phyloP scores from a whole-genome alignment of 2,329 filamentous ascomycete species.

The Achaetomium macrosporum region DNA sequence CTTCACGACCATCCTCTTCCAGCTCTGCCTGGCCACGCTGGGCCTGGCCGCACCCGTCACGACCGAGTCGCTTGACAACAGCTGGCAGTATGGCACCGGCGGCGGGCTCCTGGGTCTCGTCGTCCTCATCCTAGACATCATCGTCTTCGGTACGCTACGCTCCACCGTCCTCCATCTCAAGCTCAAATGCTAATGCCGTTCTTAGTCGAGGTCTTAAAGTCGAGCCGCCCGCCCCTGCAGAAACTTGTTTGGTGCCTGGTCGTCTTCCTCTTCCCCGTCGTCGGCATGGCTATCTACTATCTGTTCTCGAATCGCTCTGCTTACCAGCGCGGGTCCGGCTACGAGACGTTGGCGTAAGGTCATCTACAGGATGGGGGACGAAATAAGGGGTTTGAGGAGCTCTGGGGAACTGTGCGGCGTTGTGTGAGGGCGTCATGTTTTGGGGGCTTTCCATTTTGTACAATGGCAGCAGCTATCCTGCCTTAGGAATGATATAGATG shows the following conservation, averaged over 20 bases:
- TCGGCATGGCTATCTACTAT: constrained; percentile 58
- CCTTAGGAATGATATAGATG: too few species aligned
- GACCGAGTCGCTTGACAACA: constrained; percentile 34
- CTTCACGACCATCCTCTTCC: constrained; percentile 41
- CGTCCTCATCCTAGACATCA: constrained; percentile 55
- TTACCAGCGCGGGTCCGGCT: constrained; percentile 48
- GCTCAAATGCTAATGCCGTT: constrained; percentile 11
- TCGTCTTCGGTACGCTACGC: constrained; percentile 51
- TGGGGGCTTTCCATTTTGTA: too few species aligned
- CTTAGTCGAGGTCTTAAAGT: constrained; percentile 60
- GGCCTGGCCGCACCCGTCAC: constrained; percentile 44
- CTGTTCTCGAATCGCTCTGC: constrained; percentile 56
- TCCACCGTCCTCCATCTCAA: not conserved
- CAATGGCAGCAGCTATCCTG: too few species aligned
- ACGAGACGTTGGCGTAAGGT: constrained; percentile 42
- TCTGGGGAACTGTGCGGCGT: too few species aligned
- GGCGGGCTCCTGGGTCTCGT: constrained; percentile 58
- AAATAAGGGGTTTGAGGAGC: too few species aligned
- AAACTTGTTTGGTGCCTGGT: constrained; percentile 59
- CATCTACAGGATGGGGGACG: not conserved
- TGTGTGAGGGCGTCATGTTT: too few species aligned
- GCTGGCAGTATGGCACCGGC: constrained; percentile 55
- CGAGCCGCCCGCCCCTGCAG: constrained; percentile 49
- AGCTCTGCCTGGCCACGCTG: constrained; percentile 46
- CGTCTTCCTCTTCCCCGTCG: constrained; percentile 59